phyloP scores from a whole-genome alignment of 2,329 filamentous ascomycete species.

The Cercospora berteroae region DNA sequence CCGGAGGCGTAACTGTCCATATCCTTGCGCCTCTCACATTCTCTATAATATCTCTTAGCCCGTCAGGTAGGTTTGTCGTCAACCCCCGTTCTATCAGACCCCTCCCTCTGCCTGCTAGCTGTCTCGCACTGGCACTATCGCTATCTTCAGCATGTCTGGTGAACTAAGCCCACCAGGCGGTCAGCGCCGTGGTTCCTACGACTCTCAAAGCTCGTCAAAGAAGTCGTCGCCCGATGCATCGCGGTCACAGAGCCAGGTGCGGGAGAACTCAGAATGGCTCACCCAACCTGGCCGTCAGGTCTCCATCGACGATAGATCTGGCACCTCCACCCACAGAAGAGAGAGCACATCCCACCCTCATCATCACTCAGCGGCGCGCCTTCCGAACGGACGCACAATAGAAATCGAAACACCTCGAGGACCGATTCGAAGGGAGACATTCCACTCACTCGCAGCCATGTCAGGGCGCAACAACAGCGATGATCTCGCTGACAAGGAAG shows the following conservation, averaged over 20 bases:
- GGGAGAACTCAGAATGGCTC: constrained; percentile 14
- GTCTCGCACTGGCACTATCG: not conserved
- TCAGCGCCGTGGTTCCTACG: constrained; percentile 18
- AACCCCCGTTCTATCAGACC: not conserved
- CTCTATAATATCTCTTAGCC: constrained; percentile 16
- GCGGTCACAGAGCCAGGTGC: constrained; percentile 19
- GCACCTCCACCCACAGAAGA: constrained; percentile 9
- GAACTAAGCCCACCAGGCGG: constrained; percentile 3
- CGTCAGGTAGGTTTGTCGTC: constrained; percentile 15
- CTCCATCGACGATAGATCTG: constrained; percentile 19
- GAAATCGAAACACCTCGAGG: constrained; percentile 22
- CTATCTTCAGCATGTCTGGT: constrained; percentile 17
- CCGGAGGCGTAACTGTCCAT: constrained; percentile 11
- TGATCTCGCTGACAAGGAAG: constrained; percentile 14
- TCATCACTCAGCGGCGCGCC: constrained; percentile 1
- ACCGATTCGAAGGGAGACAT: constrained; percentile 18
- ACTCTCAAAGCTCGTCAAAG: constrained; percentile 23
- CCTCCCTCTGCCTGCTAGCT: constrained; percentile 3
- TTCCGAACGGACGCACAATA: constrained; percentile 5
- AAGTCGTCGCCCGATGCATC: constrained; percentile 21
- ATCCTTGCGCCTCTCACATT: constrained; percentile 3
- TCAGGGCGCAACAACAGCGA: not conserved
- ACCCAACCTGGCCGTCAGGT: constrained; percentile 10
- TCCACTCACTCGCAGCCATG: constrained; percentile 13
- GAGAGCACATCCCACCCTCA: not conserved